Conservation (phyloP, 768 basidiomycete species). For the Crucibulum laeve region DNA sequence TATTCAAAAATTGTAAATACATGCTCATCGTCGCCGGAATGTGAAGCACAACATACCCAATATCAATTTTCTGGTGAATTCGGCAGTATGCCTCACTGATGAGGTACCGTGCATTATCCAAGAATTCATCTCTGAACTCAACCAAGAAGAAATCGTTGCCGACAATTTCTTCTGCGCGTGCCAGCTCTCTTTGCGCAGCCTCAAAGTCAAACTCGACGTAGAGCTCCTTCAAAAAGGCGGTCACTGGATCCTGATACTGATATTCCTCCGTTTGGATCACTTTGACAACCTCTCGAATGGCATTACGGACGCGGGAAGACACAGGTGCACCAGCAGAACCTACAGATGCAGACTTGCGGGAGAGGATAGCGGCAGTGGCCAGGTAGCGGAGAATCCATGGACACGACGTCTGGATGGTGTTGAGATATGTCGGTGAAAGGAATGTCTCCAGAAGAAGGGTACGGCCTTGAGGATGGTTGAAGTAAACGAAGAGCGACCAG, state of each 20-base stretch:
- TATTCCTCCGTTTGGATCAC: slow-evolving; percentile 95
- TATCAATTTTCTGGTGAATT: slow-evolving; percentile 92
- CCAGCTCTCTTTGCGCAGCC: slow-evolving; percentile 81
- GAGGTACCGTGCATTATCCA: slow-evolving; percentile 94
- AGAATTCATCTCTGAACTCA: slow-evolving; percentile 88
- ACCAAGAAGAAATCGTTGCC: slow-evolving; percentile 92
- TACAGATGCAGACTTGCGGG: slow-evolving; percentile 67
- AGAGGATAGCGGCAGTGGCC: slow-evolving; percentile 88
- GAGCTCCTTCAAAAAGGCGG: slow-evolving; percentile 88
- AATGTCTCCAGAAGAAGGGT: slow-evolving; percentile 94
- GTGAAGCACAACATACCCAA: slow-evolving; percentile 42
- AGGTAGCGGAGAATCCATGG: slow-evolving; percentile 96
- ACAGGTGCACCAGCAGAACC: slow-evolving; percentile 35
- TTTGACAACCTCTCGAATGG: slow-evolving; percentile 88
- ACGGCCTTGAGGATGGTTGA: slow-evolving; percentile 91
- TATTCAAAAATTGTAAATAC: slow-evolving; percentile 18
- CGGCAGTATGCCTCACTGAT: slow-evolving; percentile 97
- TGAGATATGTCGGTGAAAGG: slow-evolving; percentile 94
- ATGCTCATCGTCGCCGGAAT: background rate
- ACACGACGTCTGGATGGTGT: slow-evolving; percentile 94
- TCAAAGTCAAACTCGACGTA: slow-evolving; percentile 97
- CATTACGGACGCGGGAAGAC: slow-evolving; percentile 77
- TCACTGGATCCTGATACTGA: slow-evolving; percentile 93
- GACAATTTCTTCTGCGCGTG: slow-evolving; percentile 76
- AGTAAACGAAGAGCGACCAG: slow-evolving; percentile 98